Percentiles rank a stretch among this genome's conserved stretches.
Conservation (phyloP, 305 asterid genomes). For the Stenogyne calaminthoides region DNA sequence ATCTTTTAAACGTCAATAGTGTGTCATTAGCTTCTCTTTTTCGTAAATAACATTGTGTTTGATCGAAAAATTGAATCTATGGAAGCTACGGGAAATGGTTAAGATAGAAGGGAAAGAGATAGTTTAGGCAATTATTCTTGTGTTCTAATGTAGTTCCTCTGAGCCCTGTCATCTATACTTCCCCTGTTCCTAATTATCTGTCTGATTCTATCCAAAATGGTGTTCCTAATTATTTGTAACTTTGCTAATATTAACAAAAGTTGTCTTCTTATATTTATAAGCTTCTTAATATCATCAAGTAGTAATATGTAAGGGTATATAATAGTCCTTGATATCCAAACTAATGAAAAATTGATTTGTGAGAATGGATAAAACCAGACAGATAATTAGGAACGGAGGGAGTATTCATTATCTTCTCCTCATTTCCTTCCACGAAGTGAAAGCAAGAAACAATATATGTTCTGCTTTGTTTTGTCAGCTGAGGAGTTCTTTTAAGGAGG, state of each 20-base stretch:
- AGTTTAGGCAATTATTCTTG: not conserved
- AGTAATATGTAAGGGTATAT: no score
- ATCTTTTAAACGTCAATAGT: not conserved
- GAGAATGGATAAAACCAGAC: no score
- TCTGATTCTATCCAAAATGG: no score
- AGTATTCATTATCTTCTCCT: not conserved
- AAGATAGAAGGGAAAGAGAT: not conserved
- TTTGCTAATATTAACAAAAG: no score
- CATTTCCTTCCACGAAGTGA: not conserved
- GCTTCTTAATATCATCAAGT: no score
- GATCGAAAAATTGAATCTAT: not conserved
- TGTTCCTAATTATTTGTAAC: no score
- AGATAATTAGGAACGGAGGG: no score
- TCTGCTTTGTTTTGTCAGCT: conserved; percentile 6
- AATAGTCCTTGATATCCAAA: no score
- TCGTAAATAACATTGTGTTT: not conserved
- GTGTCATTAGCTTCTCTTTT: not conserved
- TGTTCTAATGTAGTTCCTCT: not conserved
- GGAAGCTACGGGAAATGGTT: no score
- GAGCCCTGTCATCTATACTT: not conserved
- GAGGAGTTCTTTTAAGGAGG: conserved; percentile 6
- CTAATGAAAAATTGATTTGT: no score
- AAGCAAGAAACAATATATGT: not conserved
- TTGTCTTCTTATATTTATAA: no score
- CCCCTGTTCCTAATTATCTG: no score